Evolutionary conservation across 306 rosid genomes (phyloP).

Genomic region (Gastrolobium bilobum): DNA sequence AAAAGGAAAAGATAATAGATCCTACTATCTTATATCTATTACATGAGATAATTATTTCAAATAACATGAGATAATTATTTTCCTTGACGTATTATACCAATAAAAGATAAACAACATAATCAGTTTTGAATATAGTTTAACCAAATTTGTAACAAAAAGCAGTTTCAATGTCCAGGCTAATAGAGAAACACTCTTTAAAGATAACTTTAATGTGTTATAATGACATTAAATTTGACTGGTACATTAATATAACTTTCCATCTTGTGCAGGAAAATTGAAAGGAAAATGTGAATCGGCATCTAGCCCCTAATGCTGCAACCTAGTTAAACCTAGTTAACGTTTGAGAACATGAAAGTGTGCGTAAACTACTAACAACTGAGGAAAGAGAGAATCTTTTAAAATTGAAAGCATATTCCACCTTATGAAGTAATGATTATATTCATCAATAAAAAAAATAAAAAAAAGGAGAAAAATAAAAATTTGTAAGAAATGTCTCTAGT

Average conservation of each 20-base stretch:
- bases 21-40: too few species aligned
- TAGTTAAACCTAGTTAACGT: neutral
- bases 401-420: conserved; percentile 46
- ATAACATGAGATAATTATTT: too few species aligned
- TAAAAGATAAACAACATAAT: too few species aligned
- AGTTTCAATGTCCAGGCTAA: too few species aligned
- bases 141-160: too few species aligned
- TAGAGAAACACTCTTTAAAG: too few species aligned
- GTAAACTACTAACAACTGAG: neutral
- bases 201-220: conserved; percentile 11
- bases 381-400: conserved; percentile 20
- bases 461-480: neutral
- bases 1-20: too few species aligned
- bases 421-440: neutral
- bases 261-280: neutral
- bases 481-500: conserved; percentile 20
- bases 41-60: too few species aligned
- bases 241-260: neutral
- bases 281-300: neutral
- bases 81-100: too few species aligned
- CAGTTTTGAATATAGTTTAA: too few species aligned
- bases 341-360: neutral
- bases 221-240: neutral
- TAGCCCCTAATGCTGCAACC: neutral
- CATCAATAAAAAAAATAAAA: neutral